Evolutionary conservation across 495 filamentous ascomycete species (phyloP), one percentile per base, ranked within the genome.

Genomic region (Podospora anserina): DNA sequence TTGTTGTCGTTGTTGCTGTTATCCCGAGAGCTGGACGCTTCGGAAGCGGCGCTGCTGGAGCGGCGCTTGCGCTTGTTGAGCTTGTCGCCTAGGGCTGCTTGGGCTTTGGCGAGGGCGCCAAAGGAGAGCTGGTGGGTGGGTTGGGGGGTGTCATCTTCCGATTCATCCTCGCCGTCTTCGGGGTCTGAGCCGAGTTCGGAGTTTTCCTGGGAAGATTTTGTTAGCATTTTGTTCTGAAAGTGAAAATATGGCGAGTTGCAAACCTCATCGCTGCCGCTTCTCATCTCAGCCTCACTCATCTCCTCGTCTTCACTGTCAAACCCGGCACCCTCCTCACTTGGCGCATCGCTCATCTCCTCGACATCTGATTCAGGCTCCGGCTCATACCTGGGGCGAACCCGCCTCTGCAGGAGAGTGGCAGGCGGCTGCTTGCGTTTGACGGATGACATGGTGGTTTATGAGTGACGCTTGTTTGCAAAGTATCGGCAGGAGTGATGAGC

Each of bases 101-200:
- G 90, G 2, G 95, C 95, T 84, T 91, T 90, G 63, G 90, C 91
- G 32, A 99, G 83, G 0, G 92, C 90, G 63, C 93, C 93, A 76
- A 99, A 99, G 34, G 93, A 94, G 64, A 97, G 78, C 49, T 80
- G 78, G 0, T 83, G 39, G 39, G 13, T 16, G 39, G 39, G 39
- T 49, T 49, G 34, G 2, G 65, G 62, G 28, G 18, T 11, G 18
- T 59, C 62, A 13, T 77, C 76, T 56, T 68, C 76, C 5, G 75
- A 72, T 27, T 77, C 72, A 7, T 77, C 70, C 13, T 81, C 78
- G 1, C 75, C 70, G n/a, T 81, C 76, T 53, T 76, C 66, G 6
- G 20, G 27, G 61, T 77, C 68, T 58, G 66, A 69, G 59, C 73
- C 74, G 69, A 69, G 77, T 54, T 74, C 70, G 11, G 63, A 68